A percentile compares a stretch with the other conserved stretches of the same genome.
These are phyloP conservation scores for Venturiaceae sp. DNA, from an alignment of 2,329 filamentous ascomycete species.

Conservation along the genomic window DNA sequence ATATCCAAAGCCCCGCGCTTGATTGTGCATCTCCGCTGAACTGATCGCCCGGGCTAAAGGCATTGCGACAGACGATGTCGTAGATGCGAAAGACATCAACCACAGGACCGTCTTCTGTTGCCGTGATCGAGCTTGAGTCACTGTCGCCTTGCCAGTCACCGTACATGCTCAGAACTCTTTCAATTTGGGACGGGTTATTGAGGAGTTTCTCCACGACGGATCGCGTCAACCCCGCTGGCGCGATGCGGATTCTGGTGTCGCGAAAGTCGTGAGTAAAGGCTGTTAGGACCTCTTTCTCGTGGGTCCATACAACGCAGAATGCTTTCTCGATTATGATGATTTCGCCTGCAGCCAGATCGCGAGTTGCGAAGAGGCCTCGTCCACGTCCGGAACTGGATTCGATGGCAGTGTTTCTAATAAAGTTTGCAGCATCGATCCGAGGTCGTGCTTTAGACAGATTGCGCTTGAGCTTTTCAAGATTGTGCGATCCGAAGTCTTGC, in stretches of 20 bases:
- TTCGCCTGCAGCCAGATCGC: conserved; percentile 27
- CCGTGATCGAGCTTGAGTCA: background rate
- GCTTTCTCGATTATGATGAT: conserved; percentile 35
- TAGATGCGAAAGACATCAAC: background rate
- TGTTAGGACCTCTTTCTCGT: conserved; percentile 30
- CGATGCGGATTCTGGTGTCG: conserved; percentile 13
- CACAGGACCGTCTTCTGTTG: background rate
- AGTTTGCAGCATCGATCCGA: conserved; percentile 24
- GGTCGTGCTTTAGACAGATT: conserved; percentile 5
- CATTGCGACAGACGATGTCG: background rate
- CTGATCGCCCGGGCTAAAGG: background rate
- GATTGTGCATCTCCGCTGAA: background rate
- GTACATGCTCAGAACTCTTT: conserved; percentile 23
- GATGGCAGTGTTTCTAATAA: conserved; percentile 23
- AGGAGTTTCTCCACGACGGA: conserved; percentile 28
- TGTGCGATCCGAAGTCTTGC: conserved; percentile 8
- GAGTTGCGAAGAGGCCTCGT: conserved; percentile 32
- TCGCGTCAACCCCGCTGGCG: conserved; percentile 14
- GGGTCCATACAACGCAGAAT: conserved; percentile 30
- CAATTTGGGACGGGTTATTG: conserved; percentile 27
- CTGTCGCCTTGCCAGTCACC: background rate
- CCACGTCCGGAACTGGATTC: conserved; percentile 24
- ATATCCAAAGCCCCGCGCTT: background rate
- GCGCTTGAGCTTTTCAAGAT: conserved; percentile 7
- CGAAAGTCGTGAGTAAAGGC: conserved; percentile 32